Base-by-base conservation (phyloP, 208 protist genomes). In the Trypanosoma caninum region DNA sequence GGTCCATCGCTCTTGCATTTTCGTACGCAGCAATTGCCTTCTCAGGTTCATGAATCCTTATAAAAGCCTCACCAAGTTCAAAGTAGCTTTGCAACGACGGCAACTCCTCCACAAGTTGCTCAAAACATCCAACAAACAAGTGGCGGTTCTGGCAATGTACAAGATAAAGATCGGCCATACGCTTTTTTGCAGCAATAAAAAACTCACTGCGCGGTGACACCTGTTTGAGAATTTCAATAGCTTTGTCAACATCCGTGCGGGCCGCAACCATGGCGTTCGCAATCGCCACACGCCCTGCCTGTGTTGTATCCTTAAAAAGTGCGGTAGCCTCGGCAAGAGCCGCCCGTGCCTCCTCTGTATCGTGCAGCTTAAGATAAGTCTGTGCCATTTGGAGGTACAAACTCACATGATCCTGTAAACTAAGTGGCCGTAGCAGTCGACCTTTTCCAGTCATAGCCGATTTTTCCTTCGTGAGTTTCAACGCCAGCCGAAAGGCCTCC, bases 121-220 rank as follows among this genome's bases (percentile, higher is more conserved):
- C 86, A 65, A 92, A 96, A 69, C 89, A 95, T 56, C 88, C 74
- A 0, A 86, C 83, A 57, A 92, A 97, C 68, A 81, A 75, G 5
- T 59, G 37, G 6, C 76, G 75, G 72, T 97, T 90, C 51, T 91
- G 80, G 40, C 86, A 71, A 25, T 91, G 77, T 27, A 78, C 70
- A 47, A 97, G 80, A 60, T 95, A 94, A 30, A 97, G 76, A 57
- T 92, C 89, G 14, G 89, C 92, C 69, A 95, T 89, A 46, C 93
- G 86, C n/a, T 68, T 80, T 51, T 83, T 88, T 30, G 92, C 88
- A 20, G 74, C 56, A 44, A 94, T 78, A 71, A 87, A 97, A 61
- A 81, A 93, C 40, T 78, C 69, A 48, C 74, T 88, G 38, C 57
- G 75, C 34, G 68, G 65, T 7, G 84, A 72, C 30, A 97, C 88